phyloP scores from a whole-genome alignment of 345 rosid genomes.

The Salix udensis region DNA sequence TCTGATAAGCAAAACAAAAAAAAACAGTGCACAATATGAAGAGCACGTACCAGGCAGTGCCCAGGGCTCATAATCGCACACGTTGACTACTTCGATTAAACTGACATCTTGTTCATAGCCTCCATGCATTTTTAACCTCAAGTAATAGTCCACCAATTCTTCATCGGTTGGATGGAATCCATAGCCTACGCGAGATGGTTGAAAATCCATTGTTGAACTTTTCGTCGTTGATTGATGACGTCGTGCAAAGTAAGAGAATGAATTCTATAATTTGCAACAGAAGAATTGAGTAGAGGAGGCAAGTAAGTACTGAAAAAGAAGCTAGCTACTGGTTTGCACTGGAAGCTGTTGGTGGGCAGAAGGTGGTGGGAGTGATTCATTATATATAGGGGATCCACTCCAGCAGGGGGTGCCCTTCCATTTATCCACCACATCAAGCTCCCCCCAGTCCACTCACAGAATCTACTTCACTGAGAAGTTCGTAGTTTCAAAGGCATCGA shows the following conservation, averaged over 20 bases:
- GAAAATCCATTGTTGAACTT: background rate
- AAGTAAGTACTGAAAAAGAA: background rate
- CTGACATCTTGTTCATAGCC: background rate
- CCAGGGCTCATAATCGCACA: constrained; percentile 45
- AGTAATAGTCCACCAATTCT: constrained; percentile 33
- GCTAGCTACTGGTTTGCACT: background rate
- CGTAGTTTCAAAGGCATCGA: background rate
- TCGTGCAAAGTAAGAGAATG: too few species aligned
- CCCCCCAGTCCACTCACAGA: background rate
- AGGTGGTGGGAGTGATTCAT: too few species aligned
- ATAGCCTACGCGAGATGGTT: background rate
- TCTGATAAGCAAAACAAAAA: background rate
- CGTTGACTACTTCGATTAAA: constrained; percentile 31
- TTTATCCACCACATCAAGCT: background rate
- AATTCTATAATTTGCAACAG: background rate
- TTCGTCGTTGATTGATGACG: background rate
- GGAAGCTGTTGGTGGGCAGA: background rate
- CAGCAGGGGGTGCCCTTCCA: background rate
- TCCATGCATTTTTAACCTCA: constrained; percentile 29
- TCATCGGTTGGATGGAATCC: constrained; percentile 46
- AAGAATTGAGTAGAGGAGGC: background rate
- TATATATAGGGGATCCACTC: background rate
- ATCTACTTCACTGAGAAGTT: background rate
- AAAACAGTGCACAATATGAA: background rate
- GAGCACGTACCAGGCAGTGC: constrained; percentile 30